Conservation (phyloP, 1,284 basidiomycete genomes). For the Puccinia sorghi region DNA sequence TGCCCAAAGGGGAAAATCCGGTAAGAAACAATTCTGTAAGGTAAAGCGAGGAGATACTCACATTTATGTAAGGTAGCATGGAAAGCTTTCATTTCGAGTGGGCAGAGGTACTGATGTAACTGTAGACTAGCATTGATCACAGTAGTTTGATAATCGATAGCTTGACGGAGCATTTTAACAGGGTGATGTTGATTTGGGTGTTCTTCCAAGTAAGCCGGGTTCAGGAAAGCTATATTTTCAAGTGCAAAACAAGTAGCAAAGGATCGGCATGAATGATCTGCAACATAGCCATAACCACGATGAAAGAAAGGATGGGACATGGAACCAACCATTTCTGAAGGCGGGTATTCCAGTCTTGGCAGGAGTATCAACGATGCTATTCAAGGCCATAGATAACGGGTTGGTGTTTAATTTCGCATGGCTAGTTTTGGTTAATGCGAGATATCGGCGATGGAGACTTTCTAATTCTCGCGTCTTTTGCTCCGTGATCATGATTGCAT, state of each 20-base stretch:
- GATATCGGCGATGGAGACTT: slow-evolving; percentile 71
- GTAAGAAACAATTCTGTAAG: neutral
- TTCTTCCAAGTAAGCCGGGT: slow-evolving; percentile 67
- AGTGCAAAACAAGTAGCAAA: neutral
- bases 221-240: slow-evolving; percentile 67
- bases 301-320: neutral
- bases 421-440: slow-evolving; percentile 72
- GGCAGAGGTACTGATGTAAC: slow-evolving; percentile 78
- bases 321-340: slow-evolving; percentile 64
- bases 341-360: slow-evolving; percentile 72
- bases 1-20: neutral
- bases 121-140: slow-evolving; percentile 79
- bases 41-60: slow-evolving; percentile 25
- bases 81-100: slow-evolving; percentile 83
- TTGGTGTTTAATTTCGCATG: slow-evolving; percentile 73
- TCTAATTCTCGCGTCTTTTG: slow-evolving; percentile 73
- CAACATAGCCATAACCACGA: neutral
- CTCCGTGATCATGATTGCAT: slow-evolving; percentile 77
- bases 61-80: slow-evolving; percentile 78
- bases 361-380: slow-evolving; percentile 81
- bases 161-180: slow-evolving; percentile 70
- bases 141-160: slow-evolving; percentile 78
- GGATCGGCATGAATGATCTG: slow-evolving; percentile 5
- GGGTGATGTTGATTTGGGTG: slow-evolving; percentile 72
- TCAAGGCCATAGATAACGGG: slow-evolving; percentile 80